These are phyloP conservation scores for Phytopythium sindhum DNA, from an alignment of 352 stramenopile species.

Conservation along the genomic window DNA sequence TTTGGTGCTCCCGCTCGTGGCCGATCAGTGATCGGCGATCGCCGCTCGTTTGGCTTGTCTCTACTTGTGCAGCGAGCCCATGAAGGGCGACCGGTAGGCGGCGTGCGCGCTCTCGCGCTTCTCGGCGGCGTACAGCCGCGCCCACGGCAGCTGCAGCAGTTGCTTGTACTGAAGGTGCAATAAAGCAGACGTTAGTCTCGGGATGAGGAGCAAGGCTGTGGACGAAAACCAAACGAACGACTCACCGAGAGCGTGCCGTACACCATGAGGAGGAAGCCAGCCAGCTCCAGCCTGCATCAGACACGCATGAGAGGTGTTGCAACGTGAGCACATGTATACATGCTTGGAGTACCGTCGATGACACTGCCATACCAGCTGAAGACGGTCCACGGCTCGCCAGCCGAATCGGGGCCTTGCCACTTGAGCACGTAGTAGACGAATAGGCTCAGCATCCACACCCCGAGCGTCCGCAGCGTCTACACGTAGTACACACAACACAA, in stretches of 20 bases:
- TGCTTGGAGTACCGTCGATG: no score
- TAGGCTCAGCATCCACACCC: slow-evolving; percentile 71
- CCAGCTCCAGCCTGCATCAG: slow-evolving; percentile 56
- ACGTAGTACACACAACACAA: slow-evolving; percentile 9
- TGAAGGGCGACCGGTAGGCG: slow-evolving; percentile 71
- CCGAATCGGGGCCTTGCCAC: slow-evolving; percentile 54
- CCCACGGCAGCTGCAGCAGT: slow-evolving; percentile 48
- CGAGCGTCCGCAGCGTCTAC: slow-evolving; percentile 74
- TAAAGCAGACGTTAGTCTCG: background rate
- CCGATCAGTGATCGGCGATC: no score
- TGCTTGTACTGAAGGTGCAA: slow-evolving; percentile 69
- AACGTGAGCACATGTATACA: background rate
- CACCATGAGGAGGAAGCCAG: slow-evolving; percentile 76
- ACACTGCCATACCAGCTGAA: slow-evolving; percentile 80
- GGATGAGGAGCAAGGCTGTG: background rate
- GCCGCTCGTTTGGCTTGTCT: no score
- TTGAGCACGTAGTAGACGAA: slow-evolving; percentile 80
- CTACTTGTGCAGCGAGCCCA: slow-evolving; percentile 75
- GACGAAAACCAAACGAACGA: slow-evolving; percentile 7
- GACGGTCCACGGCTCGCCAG: slow-evolving; percentile 66
- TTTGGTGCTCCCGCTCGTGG: no score
- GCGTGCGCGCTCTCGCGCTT: slow-evolving; percentile 28
- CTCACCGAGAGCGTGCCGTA: slow-evolving; percentile 74
- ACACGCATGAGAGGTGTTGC: background rate
- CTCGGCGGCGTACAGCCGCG: slow-evolving; percentile 49